Base-by-base conservation (phyloP, 1,139 yeast genomes). In the Casaregolazyma suthepensis region DNA sequence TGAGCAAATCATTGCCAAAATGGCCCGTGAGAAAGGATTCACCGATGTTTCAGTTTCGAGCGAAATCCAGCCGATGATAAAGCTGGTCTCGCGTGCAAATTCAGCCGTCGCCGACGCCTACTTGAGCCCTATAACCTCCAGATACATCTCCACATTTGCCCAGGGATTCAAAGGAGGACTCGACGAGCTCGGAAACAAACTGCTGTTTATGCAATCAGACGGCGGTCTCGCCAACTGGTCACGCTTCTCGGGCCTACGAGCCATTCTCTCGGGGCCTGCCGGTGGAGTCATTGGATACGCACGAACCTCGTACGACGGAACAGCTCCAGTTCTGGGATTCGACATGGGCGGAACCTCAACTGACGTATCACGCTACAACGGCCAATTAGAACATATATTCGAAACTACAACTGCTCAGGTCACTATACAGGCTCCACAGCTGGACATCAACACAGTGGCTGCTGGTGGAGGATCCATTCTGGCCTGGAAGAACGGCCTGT, bases 71-170 rank as follows among this genome's bases (percentile, higher is more conserved):
- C 91, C 94, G 9, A 83, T 85, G 85, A 83, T 86, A 59, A 85
- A 85, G 64, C 76, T 80, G 44, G 81, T 86, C 26, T 79, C 86
- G 13, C 73, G 94, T 56, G 87, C 89, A 1, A 84, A 84, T 59
- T 83, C 90, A 15, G 77, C 88, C 2, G 80, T 82, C 18, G 89
- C 87, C 0, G 93, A 87, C 69, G 88, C 93, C 1, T 86, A 86
- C 64, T 69, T 87, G 56, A 84, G 91, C 2, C 94, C 94, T 1
- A 85, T 82, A 50, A 82, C 86, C 49, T 75, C 79, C 55, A 75
- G 79, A 37, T 86, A 86, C 64, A 72, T 86, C 45, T 67, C 75
- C 37, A 79, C 82, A 18, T 84, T 87, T 62, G 79, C 82, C 50
- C 65, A 75, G 3, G 93, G 93, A 1, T 75, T 86, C 59, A 71